Base-by-base conservation (phyloP, 148 eudicot species). In the Oxyria digyna region DNA sequence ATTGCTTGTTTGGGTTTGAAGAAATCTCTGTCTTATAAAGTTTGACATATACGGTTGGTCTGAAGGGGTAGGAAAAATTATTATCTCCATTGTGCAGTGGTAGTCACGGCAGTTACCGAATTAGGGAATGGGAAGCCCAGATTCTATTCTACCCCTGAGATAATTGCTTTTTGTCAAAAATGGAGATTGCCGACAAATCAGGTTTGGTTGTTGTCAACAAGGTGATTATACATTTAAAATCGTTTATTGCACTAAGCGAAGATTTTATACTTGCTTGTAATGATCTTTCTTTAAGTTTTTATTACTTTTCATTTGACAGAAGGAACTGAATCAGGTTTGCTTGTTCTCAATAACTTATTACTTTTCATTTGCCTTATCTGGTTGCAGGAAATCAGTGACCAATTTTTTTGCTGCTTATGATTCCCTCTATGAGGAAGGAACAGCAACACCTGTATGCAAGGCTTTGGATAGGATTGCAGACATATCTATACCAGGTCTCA, bases 381-480 rank as follows among this genome's bases (percentile, higher is more conserved):
- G 29, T 38, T 77, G 73, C 75, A 91, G 98, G 87, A 94, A 86
- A 74, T 90, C 98, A 7, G 98, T 84, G 76, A 81, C 90, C 42
- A 83, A 96, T 45, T 94, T 94, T 76, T 94, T 94, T 84, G 96
- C 96, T 71, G 95, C 87, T 45, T 94, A 45, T 82, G 98, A 94
- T 81, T 95, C 96, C 31, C 86, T 94, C 20, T 90, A 92, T 76
- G 98, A 94, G 82, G 98, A 94, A 81, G 98, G 98, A 72, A 94
- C 97, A 31, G 96, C 98, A 65, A 86, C 89, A 9, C 57, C 94
- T 71, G 98, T 92, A 46, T 89, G 98, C 71, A 83, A 86, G 78
- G 94, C 98, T 42, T 89, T 92, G 73, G 89, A 89, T 72, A 94
- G 89, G 79, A 80, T 89, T 69, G 91, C 97, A 42, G 93, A 89